Percentiles rank a stretch among this genome's conserved stretches.
Conservation (phyloP, 148 eudicot genomes). For the Rhododendron griersonianum region DNA sequence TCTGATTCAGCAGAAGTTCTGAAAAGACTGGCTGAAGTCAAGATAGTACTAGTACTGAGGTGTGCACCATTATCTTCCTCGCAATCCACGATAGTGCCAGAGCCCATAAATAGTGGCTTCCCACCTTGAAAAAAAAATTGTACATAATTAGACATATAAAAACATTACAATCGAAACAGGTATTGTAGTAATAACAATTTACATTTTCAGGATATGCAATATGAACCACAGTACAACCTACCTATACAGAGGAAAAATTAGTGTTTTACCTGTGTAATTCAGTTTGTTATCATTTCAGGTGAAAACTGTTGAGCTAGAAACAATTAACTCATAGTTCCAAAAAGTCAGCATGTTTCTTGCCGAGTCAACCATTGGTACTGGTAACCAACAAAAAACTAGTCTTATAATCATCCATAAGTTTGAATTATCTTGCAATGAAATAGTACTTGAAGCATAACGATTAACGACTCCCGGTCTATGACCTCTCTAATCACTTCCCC, state of each 20-base stretch:
- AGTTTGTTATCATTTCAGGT: no score
- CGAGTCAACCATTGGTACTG: background rate
- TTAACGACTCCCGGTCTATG: background rate
- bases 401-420: background rate
- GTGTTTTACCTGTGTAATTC: no score
- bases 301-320: no score
- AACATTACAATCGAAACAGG: no score
- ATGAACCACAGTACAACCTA: no score
- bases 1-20: background rate
- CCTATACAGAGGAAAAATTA: no score
- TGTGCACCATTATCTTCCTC: background rate
- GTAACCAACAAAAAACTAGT: background rate
- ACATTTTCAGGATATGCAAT: no score
- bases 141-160: no score
- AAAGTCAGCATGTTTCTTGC: background rate
- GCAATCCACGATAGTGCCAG: background rate
- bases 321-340: background rate
- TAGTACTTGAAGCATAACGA: background rate
- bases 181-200: no score
- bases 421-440: background rate
- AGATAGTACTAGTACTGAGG: background rate
- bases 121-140: background rate
- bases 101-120: background rate
- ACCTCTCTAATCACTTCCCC: background rate
- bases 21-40: background rate